Evolutionary conservation across 176 grass and related monocot genomes (phyloP).

Genomic region (Phyllostachys edulis): DNA sequence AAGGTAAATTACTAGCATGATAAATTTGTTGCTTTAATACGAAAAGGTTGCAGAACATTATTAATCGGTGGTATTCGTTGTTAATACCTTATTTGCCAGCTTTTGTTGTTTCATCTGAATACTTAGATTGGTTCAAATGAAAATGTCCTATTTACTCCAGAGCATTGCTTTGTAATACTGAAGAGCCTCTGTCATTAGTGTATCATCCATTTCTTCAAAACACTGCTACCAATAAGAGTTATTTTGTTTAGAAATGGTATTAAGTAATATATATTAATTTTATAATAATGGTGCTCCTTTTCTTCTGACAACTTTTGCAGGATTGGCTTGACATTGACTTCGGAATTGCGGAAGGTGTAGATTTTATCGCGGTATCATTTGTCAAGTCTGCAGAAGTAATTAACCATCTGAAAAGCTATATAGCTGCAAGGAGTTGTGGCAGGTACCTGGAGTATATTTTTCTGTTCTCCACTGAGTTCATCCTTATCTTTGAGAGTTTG

Average conservation of each 20-base stretch:
- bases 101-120: slow-evolving; percentile 2
- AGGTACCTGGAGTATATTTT: slow-evolving; percentile 45
- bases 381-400: slow-evolving; percentile 99
- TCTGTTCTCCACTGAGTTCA: background rate
- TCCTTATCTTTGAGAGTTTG: background rate
- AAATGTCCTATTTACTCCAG: background rate
- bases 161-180: background rate
- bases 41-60: background rate
- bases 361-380: slow-evolving; percentile 97
- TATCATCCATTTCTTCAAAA: slow-evolving; percentile 6
- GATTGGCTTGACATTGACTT: slow-evolving; percentile 99
- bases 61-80: background rate
- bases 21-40: slow-evolving; percentile 13
- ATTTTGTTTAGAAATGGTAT: slow-evolving; percentile 13
- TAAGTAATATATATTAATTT: background rate
- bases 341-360: slow-evolving; percentile 89
- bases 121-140: background rate
- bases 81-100: background rate
- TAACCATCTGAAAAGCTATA: slow-evolving; percentile 94
- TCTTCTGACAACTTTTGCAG: slow-evolving; percentile 48
- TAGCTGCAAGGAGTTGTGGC: slow-evolving; percentile 76
- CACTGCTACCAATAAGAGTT: background rate
- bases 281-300: slow-evolving; percentile 15
- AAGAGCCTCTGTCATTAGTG: slow-evolving; percentile 1
- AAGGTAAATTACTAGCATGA: slow-evolving; percentile 57